Evolutionary conservation across 148 eudicot genomes (phyloP), one percentile per base, ranked within the genome.

Genomic region (Camellia lanceoleosa): DNA sequence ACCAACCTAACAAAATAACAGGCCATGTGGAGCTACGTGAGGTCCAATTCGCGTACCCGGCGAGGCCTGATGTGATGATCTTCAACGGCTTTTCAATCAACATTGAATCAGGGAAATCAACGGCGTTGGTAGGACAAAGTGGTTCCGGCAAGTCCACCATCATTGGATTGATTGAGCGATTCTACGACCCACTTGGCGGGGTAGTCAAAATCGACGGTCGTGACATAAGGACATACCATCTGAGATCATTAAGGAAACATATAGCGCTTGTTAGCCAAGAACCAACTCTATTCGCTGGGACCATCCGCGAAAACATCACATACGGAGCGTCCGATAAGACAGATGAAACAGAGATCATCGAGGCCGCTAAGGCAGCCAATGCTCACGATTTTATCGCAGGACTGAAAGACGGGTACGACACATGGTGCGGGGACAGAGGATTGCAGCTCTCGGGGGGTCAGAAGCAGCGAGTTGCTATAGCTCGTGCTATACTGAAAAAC

Each of bases 101-200:
- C 23, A 92, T 94, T 43, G 89, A 87, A 51, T 91, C 92, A 0
- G 98, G 96, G 18, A 92, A 84, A 76, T 92, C 97, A 61, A 92
- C 94, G 0, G 97, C 94, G 3, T 64, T 94, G 20, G 98, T 94
- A 5, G 98, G 98, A 20, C 94, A 86, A 74, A 94, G 97, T 71
- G 98, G 98, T 60, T 94, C 98, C 1, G 98, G 98, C 0, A 94
- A 94, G 65, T 94, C 98, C 1, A 90, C 98, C 4, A 88, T 94
- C 20, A 87, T 94, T 16, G 88, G 93, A 1, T 59, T 94, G 8
- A 87, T 94, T 5, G 92, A 94, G 63, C 86, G 98, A 74, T 94
- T 94, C 58, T 94, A 94, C n/a, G 98, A 94, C 69, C 98, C 97
- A 6, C 16, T 86, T 0, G 76, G 56, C 2, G 98, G 98, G 11